Base-by-base conservation (phyloP, 2,329 filamentous ascomycete species). In the Aspergillaceae sp. region DNA sequence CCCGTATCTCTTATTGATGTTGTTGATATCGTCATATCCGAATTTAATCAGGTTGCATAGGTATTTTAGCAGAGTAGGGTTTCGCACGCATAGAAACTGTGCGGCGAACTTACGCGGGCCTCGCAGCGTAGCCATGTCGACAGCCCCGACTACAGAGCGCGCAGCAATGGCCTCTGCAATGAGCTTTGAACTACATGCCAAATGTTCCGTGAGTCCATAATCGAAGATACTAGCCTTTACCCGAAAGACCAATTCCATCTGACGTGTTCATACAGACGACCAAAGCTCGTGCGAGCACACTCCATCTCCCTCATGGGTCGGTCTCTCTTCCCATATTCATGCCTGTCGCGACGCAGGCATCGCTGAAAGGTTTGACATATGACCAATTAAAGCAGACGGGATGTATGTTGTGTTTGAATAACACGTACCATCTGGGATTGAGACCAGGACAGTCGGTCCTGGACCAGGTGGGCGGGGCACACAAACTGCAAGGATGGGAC, bases 291-390 rank as follows among this genome's bases (percentile, higher is more conserved):
- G 92, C 92, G 42, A 92, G 92, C 44, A 82, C 81, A 48, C 76
- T 98, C 45, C 85, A 83, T 41, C 82, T 98, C 28, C 91, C 92
- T 43, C 94, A 98, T 80, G 92, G 92, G 48, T 77, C 84, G 1
- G 90, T 98, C 28, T 80, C 86, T 58, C 79, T 97, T 29, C 92
- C 94, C 5, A 82, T 97, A 48, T 98, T 98, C 69, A 98, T 98
- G 92, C 92, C 92, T 10, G 92, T 98, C 38, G 92, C 92, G 29
- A 98, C 92, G 0, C 92, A 98, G 69, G 92, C 87, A 1, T 95
- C 91, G 0, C 76, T 98, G 35, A 98, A 98, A 65, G 92, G 92
- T 38, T 71, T 98, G 46, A 97, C 92, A 0, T 89, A 91, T 1
- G 84, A 91, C 54, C 92, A 98, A 62, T 75, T 98, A 2, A 90